Evolutionary conservation across 2,329 filamentous ascomycete genomes (phyloP), one percentile per base, ranked within the genome.

Genomic region (Elsinoe perseae): DNA sequence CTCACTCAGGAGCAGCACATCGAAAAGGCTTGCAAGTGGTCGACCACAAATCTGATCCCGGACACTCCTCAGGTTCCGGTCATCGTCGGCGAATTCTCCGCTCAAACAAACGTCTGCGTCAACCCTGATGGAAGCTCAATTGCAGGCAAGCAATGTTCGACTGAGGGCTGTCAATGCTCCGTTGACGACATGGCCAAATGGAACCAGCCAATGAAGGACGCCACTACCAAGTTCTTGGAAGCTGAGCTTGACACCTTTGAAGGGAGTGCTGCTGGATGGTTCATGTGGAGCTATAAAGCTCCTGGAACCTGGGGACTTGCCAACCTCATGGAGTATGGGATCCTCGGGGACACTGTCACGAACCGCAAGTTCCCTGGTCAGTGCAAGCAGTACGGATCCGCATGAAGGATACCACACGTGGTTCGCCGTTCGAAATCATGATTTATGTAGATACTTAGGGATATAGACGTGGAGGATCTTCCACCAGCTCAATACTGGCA

Each of bases 241-340:
- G 74, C 73, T 1, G 68, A 76, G 59, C 57, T 77, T 16, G 68
- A 75, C 58, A 69, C 70, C 1, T 76, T 73, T 59, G 73, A 76
- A 61, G 56, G 65, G 6, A 66, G 67, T 25, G 62, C 68, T 0
- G 65, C 67, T 1, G 74, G 73, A 34, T 70, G 72, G 58, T 75
- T 76, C 61, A 61, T 73, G 8, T 77, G 73, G 74, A 70, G 69
- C 36, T 73, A 70, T 30, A 70, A 73, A 50, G 71, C 66, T 4
- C 69, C 71, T 10, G 67, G 68, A 4, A 71, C 69, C 34, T 76
- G 74, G 74, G 67, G 71, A 12, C 68, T 75, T 61, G 64, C 67
- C 43, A 68, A 73, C 56, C 60, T 73, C 14, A 67, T 72, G 5
- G 57, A 69, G 34, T 69, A 70, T 34, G 73, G 70, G 2, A 56